Evolutionary conservation across 352 stramenopile genomes (phyloP), one percentile per base, ranked within the genome.

Genomic region (Peronospora tabacina): DNA sequence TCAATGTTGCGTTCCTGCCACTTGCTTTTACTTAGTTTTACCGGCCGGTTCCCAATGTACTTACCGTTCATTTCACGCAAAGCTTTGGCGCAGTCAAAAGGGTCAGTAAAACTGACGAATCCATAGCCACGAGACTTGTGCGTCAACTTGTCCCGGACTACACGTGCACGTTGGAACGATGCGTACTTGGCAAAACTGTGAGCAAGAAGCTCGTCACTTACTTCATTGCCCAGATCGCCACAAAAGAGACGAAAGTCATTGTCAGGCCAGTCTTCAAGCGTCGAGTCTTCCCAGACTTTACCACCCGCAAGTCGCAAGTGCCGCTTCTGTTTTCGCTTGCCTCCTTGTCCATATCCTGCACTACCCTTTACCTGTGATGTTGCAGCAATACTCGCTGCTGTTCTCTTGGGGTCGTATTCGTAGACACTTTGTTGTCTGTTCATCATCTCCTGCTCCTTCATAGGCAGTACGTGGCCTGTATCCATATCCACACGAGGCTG

Each of bases 181-280:
- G 71, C 49, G 49, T 85, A 94, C 39, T 67, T 65, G 13, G 60
- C 56, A 51, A 94, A 94, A 32, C 73, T 79, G 39, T 94, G 83
- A 15, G 71, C 62, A 11, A 94, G 55, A 38, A 96, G 55, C 53
- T 95, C 69, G 55, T 98, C 85, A 39, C 75, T 94, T 7, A 97
- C 79, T 53, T 98, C 92, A 44, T 95, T 95, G 44, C 87, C 86
- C 26, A 98, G 52, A 48, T 98, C 94, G 17, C 95, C 95, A 26
- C 96, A 91, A 61, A 98, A 98, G 12, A 98, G 66, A 2, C 94
- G 85, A 66, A 96, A 98, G 63, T 98, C 94, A 63, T 98, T 98
- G 15, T 96, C 84, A 0, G 94, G 94, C 93, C 93, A 98, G 48
- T 98, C 88, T 5, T 74, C 72, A 13, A 98, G 70, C 19, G 90